These are phyloP conservation scores for Phalaenopsis hybrid DNA, from an alignment of 116 monocot species.

Conservation along the genomic window DNA sequence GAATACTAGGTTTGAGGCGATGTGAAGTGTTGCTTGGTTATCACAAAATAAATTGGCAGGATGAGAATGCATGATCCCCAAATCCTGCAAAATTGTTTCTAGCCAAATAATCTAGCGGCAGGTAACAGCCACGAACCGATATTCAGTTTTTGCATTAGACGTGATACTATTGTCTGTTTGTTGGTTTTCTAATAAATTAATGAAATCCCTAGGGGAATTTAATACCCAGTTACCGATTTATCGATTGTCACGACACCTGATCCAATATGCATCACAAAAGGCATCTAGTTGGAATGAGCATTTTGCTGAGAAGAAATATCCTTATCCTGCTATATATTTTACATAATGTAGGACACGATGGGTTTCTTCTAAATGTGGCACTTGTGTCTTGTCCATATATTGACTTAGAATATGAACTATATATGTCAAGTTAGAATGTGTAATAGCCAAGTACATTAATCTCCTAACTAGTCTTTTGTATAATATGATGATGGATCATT, in stretches of 20 bases:
- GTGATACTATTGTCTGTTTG: neutral
- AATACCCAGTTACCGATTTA: neutral
- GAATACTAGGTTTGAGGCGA: neutral
- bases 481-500: no score
- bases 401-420: neutral
- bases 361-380: neutral
- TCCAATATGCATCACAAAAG: slow-evolving; percentile 5
- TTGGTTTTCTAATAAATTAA: slow-evolving; percentile 4
- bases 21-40: no score
- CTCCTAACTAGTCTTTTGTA: no score
- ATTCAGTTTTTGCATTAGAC: slow-evolving; percentile 3
- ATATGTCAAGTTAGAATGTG: neutral
- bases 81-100: neutral
- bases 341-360: neutral
- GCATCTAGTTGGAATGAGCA: neutral
- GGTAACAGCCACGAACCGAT: neutral
- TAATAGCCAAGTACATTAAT: no score
- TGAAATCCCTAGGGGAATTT: neutral
- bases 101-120: neutral
- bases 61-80: neutral
- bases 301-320: neutral
- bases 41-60: no score
- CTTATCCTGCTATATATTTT: neutral
- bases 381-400: neutral
- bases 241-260: neutral